phyloP scores from a whole-genome alignment of 2,329 filamentous ascomycete species.

The Sporothrix luriei region DNA sequence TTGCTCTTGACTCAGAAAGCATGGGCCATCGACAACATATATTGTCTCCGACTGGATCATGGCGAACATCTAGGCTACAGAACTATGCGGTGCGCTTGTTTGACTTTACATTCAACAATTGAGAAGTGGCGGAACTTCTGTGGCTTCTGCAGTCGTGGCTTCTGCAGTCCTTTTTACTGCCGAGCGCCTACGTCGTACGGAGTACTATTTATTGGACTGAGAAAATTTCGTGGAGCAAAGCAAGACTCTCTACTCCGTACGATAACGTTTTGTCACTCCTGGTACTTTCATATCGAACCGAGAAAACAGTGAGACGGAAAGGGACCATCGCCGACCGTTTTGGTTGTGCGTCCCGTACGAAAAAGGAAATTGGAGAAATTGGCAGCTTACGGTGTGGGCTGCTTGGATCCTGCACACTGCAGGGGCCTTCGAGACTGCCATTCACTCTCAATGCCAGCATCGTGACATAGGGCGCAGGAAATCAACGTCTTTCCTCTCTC shows the following conservation, averaged over 20 bases:
- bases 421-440: not conserved
- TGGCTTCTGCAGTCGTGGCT: not conserved
- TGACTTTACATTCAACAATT: not conserved
- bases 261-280: not conserved
- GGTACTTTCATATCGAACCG: not conserved
- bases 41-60: not conserved
- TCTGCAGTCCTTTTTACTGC: not conserved
- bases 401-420: conserved; percentile 15
- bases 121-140: not conserved
- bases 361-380: conserved; percentile 25
- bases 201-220: not conserved
- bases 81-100: not conserved
- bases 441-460: not conserved
- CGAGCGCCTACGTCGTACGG: no score
- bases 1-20: no score
- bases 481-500: not conserved
- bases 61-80: not conserved
- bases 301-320: not conserved
- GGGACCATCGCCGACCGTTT: not conserved
- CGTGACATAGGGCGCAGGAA: not conserved
- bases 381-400: conserved; percentile 5
- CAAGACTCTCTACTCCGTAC: not conserved
- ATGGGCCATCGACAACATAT: not conserved
- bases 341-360: conserved; percentile 19
- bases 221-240: not conserved